Evolutionary conservation across 441 rosid species (phyloP).

Genomic region (Brassica balearica): DNA sequence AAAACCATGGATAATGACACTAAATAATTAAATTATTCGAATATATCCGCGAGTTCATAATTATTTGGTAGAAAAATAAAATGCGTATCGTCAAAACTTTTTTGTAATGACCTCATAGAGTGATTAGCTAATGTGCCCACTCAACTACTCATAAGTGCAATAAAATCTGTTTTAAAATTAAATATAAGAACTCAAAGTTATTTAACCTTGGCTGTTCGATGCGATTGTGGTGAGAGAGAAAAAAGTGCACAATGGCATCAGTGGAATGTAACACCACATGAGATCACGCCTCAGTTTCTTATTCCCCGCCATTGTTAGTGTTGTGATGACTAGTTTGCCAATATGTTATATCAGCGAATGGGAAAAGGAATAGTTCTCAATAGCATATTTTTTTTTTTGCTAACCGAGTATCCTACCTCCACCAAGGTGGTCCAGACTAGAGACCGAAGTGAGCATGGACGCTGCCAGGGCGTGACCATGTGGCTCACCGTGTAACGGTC

Average conservation of each 20-base stretch:
- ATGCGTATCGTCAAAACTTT: not conserved
- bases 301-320: not conserved
- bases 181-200: not conserved
- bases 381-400: too few species aligned
- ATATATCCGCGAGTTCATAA: slow-evolving; percentile 31
- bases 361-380: not conserved
- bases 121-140: slow-evolving; percentile 10
- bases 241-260: slow-evolving; percentile 19
- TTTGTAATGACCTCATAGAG: not conserved
- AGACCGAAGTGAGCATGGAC: too few species aligned
- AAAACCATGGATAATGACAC: slow-evolving; percentile 21
- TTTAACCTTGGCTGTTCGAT: not conserved
- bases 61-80: slow-evolving; percentile 23
- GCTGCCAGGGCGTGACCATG: too few species aligned
- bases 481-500: too few species aligned
- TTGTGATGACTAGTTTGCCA: slow-evolving; percentile 21
- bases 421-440: too few species aligned
- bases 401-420: too few species aligned
- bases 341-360: not conserved
- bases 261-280: slow-evolving; percentile 37
- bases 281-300: slow-evolving; percentile 22
- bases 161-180: slow-evolving; percentile 4
- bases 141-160: not conserved
- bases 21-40: not conserved
- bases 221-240: slow-evolving; percentile 6